Evolutionary conservation across 1,139 yeast species (phyloP), one percentile per base, ranked within the genome.

Genomic region (Diutina scorzettiae): DNA sequence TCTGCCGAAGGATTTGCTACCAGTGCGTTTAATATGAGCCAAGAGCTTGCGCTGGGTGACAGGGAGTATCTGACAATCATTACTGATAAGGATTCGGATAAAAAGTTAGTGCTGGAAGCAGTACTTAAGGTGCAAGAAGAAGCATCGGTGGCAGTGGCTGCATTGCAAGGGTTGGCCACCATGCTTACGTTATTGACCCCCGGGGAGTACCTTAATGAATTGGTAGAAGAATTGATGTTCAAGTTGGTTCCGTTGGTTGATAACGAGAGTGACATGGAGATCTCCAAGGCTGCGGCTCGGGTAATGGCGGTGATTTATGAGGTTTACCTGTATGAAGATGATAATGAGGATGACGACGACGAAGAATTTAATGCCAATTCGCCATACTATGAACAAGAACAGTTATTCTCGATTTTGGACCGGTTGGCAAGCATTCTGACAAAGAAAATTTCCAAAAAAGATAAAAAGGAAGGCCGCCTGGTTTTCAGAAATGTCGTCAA

Each of bases 291-390:
- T 29, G 72, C 78, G 9, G 80, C 78, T 28, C 63, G 81, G 54
- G 62, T 78, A 5, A 63, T 78, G 47, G 91, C 81, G 0, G 64
- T 81, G 32, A 66, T 71, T 47, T 80, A 76, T 55, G 87, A 81
- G 52, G 53, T 72, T 14, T 79, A 65, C 52, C 66, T 67, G 34
- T 78, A 76, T 50, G 59, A 60, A 25, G 62, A 60, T 34, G 39
- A 34, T 9, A 28, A 20, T 3, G 33, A 30, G 14, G 60, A 53
- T n/a, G 66, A 63, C 19, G 60, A 53, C 5, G 72, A 66, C 37
- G 63, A 56, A 17, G 71, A 68, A 20, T 69, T 50, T 49, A 69
- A 69, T 51, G 59, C 60, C 33, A 66, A 69, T 43, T 63, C 73
- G 3, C 86, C 87, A 3, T 76, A 73, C 55, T 67, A 73, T 46